A percentile compares a stretch with the other conserved stretches of the same genome.
Conservation (phyloP, 495 filamentous ascomycete genomes). For the Aspergillus cristatus region DNA sequence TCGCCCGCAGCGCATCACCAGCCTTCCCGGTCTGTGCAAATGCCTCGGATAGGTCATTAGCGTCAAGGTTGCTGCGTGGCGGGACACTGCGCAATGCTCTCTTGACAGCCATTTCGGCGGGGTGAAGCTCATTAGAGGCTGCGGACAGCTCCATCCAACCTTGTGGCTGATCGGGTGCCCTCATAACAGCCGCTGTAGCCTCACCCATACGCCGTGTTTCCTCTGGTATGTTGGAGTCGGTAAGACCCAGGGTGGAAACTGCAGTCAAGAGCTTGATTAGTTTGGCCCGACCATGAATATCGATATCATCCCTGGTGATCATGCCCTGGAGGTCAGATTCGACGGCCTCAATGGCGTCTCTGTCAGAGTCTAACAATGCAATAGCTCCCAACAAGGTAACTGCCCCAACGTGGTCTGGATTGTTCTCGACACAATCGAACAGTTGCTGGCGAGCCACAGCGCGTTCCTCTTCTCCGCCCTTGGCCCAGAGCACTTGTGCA, state of each 20-base stretch:
- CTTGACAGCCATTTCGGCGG: constrained; percentile 71
- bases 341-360: constrained; percentile 71
- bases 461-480: constrained; percentile 64
- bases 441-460: constrained; percentile 70
- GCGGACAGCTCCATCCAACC: constrained; percentile 68
- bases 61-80: constrained; percentile 56
- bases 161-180: constrained; percentile 62
- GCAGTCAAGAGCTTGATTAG: constrained; percentile 49
- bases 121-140: constrained; percentile 44
- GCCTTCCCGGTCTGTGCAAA: constrained; percentile 65
- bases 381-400: constrained; percentile 74
- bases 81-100: constrained; percentile 66
- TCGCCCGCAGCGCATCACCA: constrained; percentile 63
- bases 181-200: constrained; percentile 63
- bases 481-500: constrained; percentile 87
- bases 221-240: constrained; percentile 18
- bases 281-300: constrained; percentile 35
- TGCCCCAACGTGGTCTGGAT: constrained; percentile 66
- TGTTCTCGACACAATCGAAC: constrained; percentile 62
- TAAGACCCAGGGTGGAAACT: constrained; percentile 39
- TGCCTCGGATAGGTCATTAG: constrained; percentile 61
- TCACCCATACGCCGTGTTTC: constrained; percentile 39
- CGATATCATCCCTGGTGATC: constrained; percentile 50
- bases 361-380: constrained; percentile 68
- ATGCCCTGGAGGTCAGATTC: constrained; percentile 64